Base-by-base conservation (phyloP, 179 eudicot species). In the Drosera spatulata region DNA sequence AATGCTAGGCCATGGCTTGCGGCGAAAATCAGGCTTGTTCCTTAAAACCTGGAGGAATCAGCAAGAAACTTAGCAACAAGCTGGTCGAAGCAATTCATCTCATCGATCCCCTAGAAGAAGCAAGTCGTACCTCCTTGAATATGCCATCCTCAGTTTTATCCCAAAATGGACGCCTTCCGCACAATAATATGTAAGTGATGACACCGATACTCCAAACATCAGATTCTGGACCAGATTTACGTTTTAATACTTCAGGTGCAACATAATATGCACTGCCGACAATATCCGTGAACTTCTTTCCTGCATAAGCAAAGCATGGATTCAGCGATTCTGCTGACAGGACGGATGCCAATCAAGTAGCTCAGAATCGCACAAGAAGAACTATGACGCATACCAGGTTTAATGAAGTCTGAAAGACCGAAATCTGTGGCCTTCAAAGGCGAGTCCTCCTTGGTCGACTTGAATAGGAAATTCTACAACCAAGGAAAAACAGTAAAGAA, bases 141-240 rank as follows among this genome's bases (percentile, higher is more conserved):
- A 91, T 86, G 45, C 98, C 96, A 60, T 88, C 91, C 73, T 91
- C 98, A 12, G 98, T 85, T 81, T 85, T 88, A 75, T 91, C 98
- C 98, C 98, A 91, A 74, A 91, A 91, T 37, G 98, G 98, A 3
- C 98, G 91, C 71, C 96, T 80, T 40, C 98, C 98, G 76, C 98
- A 91, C 50, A 91, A 88, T 76, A 91, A 76, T 68, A 91, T 91
- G 71, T 88, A 91, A 46, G 98, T 91, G 38, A 91, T 91, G 55
- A 91, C 96, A 74, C 98, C 98, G 65, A 91, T 91, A 71, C 98
- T 91, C 98, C 98, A 91, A 39, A 81, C 98, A 84, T 91, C 98
- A 41, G 98, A 91, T 73, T 91, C 91, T 1, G 96, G 89, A 10
- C 98, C 98, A 22, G 98, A 91, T 75, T 73, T 88, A 9, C 98